Base-by-base conservation (phyloP, 176 grass and related monocot genomes). In the Phragmites australis region DNA sequence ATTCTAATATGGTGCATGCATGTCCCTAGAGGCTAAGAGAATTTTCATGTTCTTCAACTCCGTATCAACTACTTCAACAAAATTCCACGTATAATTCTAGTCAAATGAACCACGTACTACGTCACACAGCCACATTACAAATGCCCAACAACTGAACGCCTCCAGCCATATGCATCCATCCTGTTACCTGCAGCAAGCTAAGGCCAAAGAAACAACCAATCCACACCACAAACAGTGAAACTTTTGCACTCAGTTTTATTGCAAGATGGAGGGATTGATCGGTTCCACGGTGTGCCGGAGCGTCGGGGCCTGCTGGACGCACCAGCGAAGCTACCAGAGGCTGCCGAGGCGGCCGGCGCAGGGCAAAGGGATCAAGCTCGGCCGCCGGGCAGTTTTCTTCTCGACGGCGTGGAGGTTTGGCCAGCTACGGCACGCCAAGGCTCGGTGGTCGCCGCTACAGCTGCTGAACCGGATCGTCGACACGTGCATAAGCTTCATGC, bases 401-500 rank as follows among this genome's bases (percentile, higher is more conserved):
- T 76, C 46, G 68, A 11, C 64, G 34, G 21, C 31, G 3, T 30
- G 75, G 75, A 78, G 74, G 75, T 18, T 67, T 2, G 49, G 18
- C 1, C 40, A 43, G 52, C 40, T 76, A 1, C 69, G 51, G 1
- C 49, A 30, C 11, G 5, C 50, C 9, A 66, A 26, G 10, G 0
- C 1, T 14, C 39, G 27, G 22, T 50, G 79, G 49, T 71, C 67
- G 83, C 76, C 70, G 45, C 15, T 76, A 27, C 65, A 10, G 53
- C 56, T 59, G 40, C 76, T 91, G 41, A 14, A 7, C 11, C 64
- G 89, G 56, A 52, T 78, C 63, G 54, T 79, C 48, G 65, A 64
- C 54, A 34, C 77, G 15, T 87, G 77, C 69, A 8, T 87, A 15
- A 25, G 11, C 30, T 61, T 81, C 22, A 49, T 87, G 63, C 85